Evolutionary conservation across 148 eudicot species (phyloP), one percentile per base, ranked within the genome.

Genomic region (Mesembryanthemum crystallinum): DNA sequence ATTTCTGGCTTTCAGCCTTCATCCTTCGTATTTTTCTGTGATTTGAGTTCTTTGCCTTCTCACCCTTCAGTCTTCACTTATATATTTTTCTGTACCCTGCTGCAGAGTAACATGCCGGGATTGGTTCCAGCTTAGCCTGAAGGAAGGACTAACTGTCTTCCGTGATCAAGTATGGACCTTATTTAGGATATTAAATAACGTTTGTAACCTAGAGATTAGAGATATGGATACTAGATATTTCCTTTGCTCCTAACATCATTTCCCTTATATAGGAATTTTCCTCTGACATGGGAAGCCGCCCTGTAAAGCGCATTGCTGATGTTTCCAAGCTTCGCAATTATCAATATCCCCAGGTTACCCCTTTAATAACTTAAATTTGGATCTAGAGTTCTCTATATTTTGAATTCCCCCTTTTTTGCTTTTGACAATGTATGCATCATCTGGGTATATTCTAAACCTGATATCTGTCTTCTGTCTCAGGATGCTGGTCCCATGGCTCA

Each of bases 401-500:
- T 37, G 28, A 9, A 28, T 35, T 35, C 3, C 39, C 39, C 39
- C 39, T 35, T 35, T 6, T 35, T 35, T 64, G 25, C 59, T 23
- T 59, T 17, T 39, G 45, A 69, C 2, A 10, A 15, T 59, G 59
- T 55, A 62, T 49, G 58, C 43, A 25, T 70, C 29, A 21, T 68
- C 30, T 25, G 4, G 30, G 67, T 11, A 39, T 66, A 35, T 60
- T 61, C 6, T 58, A 7, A 37, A 32, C 8, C 52, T 74, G 29
- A 42, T 63, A 29, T 71, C 61, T 73, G 21, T 73, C 61, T 77
- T 73, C 73, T 67, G 25, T 80, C 52, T 82, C 84, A 95, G 99
- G 99, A 96, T 88, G 88, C 98, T 71, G 98, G 99, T 80, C 98
- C 99, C 39, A 96, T 96, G 99, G 98, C 99, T 83, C 99, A 96